A percentile compares a stretch with the other conserved stretches of the same genome.
Conservation (phyloP, 1,284 basidiomycete genomes). For the Fomitopsis schrenkii region DNA sequence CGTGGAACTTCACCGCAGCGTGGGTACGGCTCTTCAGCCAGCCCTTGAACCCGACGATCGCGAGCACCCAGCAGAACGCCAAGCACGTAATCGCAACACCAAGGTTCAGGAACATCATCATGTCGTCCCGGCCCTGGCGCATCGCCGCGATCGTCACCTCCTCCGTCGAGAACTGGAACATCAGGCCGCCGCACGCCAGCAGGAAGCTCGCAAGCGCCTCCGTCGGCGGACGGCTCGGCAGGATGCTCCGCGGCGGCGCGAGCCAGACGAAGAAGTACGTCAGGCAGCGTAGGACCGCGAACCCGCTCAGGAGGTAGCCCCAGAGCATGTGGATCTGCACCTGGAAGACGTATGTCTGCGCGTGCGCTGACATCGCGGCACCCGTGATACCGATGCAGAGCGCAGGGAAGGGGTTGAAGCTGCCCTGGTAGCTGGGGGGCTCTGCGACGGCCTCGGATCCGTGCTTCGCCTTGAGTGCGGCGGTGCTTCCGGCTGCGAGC, state of each 20-base stretch:
- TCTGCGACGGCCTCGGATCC: constrained; percentile 46
- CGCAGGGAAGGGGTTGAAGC: constrained; percentile 94
- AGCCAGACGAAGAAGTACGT: constrained; percentile 97
- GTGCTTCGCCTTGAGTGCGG: constrained; percentile 35
- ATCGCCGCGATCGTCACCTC: constrained; percentile 91
- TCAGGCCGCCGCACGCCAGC: constrained; percentile 83
- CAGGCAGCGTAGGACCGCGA: constrained; percentile 71
- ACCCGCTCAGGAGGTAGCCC: constrained; percentile 88
- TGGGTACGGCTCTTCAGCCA: constrained; percentile 60
- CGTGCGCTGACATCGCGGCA: constrained; percentile 93
- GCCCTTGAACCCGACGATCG: constrained; percentile 73
- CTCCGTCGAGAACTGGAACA: constrained; percentile 91
- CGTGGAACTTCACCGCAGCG: constrained; percentile 38
- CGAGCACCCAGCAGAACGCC: constrained; percentile 76
- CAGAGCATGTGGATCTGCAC: constrained; percentile 89
- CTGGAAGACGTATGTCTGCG: constrained; percentile 87
- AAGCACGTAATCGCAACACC: constrained; percentile 81
- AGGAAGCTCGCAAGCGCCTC: constrained; percentile 89
- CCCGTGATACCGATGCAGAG: constrained; percentile 93
- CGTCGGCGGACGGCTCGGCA: constrained; percentile 92
- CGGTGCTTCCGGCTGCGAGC: constrained; percentile 55
- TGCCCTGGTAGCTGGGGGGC: constrained; percentile 71
- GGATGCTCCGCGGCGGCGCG: constrained; percentile 65
- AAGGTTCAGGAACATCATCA: constrained; percentile 84
- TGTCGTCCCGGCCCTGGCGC: constrained; percentile 86